Base-by-base conservation (phyloP, 192 early-diverging fungal genomes). In the Allomyces javanicus region DNA sequence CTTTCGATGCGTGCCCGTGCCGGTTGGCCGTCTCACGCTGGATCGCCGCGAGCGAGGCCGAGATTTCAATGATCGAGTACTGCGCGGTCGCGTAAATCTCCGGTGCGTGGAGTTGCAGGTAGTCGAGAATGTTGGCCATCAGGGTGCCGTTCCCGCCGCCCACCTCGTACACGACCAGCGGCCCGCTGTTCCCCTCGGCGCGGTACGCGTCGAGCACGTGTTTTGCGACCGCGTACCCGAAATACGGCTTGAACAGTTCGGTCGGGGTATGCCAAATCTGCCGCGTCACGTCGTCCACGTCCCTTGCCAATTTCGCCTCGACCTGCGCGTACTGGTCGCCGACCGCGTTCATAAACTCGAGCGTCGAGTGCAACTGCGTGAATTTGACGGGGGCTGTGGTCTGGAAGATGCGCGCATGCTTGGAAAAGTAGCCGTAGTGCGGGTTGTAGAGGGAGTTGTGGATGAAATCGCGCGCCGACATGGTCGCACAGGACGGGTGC, bases 251-350 rank as follows among this genome's bases (percentile, higher is more conserved):
- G 70, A 98, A 93, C 24, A 98, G 73, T 72, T 98, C 96, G 0
- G 93, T 92, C 21, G 96, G 91, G 17, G 96, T 99, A 75, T 99
- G 96, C 96, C 96, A 99, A 25, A 99, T 81, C 75, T 97, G 94
- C 66, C 87, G 76, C 7, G 90, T 81, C 25, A 86, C 78, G 66
- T 76, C 75, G 62, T 78, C 73, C 45, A 67, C 67, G 19, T 70
- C 68, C 61, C 67, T 67, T 62, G 87, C 86, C 40, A 92, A 78
- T 66, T 85, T 77, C 63, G 85, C 80, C 74, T 92, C 87, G 69
- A 96, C 78, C 66, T 86, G 87, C 55, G 78, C 78, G 72, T 95
- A 93, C 70, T 81, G 81, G 45, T 87, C 81, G 1, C 79, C 83
- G 61, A 99, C 77, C 2, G 79, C 72, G 26, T 82, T 83, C 73